phyloP scores from a whole-genome alignment of 768 basidiomycete species.

The Suillus fuscotomentosus region DNA sequence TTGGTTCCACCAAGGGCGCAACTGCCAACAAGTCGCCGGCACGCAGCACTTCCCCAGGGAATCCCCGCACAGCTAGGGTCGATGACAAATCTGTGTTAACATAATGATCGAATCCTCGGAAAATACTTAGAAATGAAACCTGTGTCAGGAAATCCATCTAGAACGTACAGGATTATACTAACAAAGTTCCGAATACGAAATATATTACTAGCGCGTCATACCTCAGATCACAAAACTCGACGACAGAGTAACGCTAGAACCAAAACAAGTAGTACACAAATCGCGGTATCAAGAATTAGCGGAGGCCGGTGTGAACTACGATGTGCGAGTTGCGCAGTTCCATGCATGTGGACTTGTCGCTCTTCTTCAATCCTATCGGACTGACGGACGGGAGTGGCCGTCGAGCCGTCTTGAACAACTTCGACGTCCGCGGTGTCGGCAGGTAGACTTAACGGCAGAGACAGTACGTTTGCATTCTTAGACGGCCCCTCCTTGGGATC shows the following conservation, averaged over 20 bases:
- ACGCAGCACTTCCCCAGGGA: not conserved
- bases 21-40: not conserved
- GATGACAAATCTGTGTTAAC: not conserved
- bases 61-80: not conserved
- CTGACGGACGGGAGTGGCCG: conserved; percentile 10
- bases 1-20: not conserved
- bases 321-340: conserved; percentile 13
- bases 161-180: not conserved
- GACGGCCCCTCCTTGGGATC: conserved; percentile 43
- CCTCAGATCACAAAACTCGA: conserved; percentile 40
- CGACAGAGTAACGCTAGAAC: conserved; percentile 68
- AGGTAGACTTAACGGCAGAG: conserved; percentile 4
- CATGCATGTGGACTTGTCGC: conserved; percentile 14
- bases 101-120: conserved; percentile 6
- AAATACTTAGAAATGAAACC: not conserved
- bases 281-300: conserved; percentile 68
- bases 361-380: conserved; percentile 13
- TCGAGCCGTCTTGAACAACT: conserved; percentile 13
- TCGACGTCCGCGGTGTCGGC: conserved; percentile 18
- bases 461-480: conserved; percentile 9
- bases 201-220: not conserved
- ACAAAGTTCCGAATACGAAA: not conserved
- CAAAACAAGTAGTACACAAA: conserved; percentile 68
- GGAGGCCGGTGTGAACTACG: conserved; percentile 44
- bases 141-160: not conserved